A percentile compares a stretch with the other conserved stretches of the same genome.
Evolutionary conservation across 2,329 filamentous ascomycete genomes (phyloP).

Genomic region (Ascochyta fabae): DNA sequence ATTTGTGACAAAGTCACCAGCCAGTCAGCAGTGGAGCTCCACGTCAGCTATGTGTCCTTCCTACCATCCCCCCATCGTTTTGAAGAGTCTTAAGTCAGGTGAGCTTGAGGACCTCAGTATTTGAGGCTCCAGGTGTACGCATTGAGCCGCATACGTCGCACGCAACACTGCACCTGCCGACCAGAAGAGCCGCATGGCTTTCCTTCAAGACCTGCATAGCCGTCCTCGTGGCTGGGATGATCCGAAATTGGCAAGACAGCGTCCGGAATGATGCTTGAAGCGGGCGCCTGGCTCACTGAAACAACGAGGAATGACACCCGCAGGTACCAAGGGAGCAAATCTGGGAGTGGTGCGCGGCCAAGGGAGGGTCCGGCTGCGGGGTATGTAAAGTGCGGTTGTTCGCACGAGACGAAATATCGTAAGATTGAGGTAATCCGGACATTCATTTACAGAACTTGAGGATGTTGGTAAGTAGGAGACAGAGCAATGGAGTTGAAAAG

Average conservation of each 20-base stretch:
- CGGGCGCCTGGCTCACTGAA: constrained; percentile 12
- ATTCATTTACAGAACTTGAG: constrained; percentile 5
- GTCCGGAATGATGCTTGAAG: constrained; percentile 20
- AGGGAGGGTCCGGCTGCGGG: constrained; percentile 15
- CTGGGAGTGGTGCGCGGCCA: constrained; percentile 8
- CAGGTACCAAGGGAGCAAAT: constrained; percentile 19
- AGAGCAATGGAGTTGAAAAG: neutral
- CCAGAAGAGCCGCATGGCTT: constrained; percentile 9
- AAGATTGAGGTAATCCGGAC: constrained; percentile 5
- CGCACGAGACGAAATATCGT: constrained; percentile 1
- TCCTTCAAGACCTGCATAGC: constrained; percentile 10
- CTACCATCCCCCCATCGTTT: neutral
- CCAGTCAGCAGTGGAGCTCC: constrained; percentile 2
- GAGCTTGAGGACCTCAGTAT: neutral
- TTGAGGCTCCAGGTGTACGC: neutral
- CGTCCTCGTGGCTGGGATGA: constrained; percentile 15
- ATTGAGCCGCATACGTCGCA: constrained; percentile 17
- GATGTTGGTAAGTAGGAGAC: constrained; percentile 18
- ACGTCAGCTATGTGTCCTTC: neutral
- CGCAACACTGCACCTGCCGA: constrained; percentile 4
- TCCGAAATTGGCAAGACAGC: constrained; percentile 15
- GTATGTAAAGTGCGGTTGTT: constrained; percentile 11
- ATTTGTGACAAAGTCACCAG: constrained; percentile 12
- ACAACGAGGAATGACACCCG: constrained; percentile 21
- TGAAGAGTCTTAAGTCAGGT: constrained; percentile 1